Base-by-base conservation (phyloP, 768 basidiomycete species). In the Hericium coralloides region DNA sequence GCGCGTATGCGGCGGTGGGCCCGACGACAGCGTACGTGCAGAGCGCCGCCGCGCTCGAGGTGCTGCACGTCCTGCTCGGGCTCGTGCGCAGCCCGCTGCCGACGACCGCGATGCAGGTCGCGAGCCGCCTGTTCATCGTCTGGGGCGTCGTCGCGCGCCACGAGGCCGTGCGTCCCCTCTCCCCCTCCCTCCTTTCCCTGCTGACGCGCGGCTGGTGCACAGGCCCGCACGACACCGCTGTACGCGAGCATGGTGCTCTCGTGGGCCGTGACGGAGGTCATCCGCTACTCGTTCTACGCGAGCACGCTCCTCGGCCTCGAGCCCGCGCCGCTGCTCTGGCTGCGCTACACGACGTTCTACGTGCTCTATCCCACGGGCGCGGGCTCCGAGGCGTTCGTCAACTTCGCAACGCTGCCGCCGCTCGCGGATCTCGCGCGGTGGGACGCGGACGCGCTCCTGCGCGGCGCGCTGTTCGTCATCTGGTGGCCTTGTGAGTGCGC, bases 341-440 rank as follows among this genome's bases (percentile, higher is more conserved):
- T 87, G 45, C 92, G 95, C 55, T 99, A 98, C 78, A 89, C 93
- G 18, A 82, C 92, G 8, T 99, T 98, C 72, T 95, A 88, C 70
- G 59, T 93, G 49, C 80, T 98, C n/a, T 98, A 99, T 73, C 94
- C 92, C 4, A 68, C 93, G 22, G 97, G 97, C 48, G 95, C 97
- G 1, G 79, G 81, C 6, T 93, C 91, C 22, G 97, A 99, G 71
- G 94, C 93, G 0, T 81, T 87, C 67, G 77, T 95, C 56, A 87
- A 85, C 66, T 85, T 84, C 65, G 78, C 85, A 1, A 88, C 91
- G 4, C 79, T 97, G 36, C 88, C 89, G 8, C 60, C 60, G 26
- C 73, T 74, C 5, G 70, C 74, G 6, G 74, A 73, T 10, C 61
- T 74, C 54, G 78, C 66, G 38, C 79, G 69, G 59, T 78, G 76